A percentile compares a stretch with the other conserved stretches of the same genome.
These are phyloP conservation scores for Phaffia rhodozyma DNA, from an alignment of 1,284 basidiomycete genomes.

Conservation along the genomic window DNA sequence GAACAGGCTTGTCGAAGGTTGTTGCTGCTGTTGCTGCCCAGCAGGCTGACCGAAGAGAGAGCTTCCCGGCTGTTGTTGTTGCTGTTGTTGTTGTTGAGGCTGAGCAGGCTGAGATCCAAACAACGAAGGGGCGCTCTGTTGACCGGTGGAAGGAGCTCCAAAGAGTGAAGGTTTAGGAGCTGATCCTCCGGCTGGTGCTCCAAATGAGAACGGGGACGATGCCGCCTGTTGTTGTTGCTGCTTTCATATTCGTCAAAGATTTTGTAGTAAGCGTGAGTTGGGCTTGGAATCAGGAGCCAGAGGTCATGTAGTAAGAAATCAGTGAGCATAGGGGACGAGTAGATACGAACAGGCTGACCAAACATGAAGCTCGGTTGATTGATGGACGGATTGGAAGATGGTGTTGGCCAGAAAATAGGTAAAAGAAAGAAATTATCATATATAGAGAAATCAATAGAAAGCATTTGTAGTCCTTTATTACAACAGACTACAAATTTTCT, in stretches of 20 bases:
- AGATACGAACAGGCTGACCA: neutral
- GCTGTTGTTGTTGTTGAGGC: neutral
- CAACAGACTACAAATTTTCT: too few relatives aligned
- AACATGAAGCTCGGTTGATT: too few relatives aligned
- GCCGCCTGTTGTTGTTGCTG: neutral
- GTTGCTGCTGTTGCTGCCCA: slow-evolving; percentile 4
- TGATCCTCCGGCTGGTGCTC: neutral
- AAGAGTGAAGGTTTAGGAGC: slow-evolving; percentile 6
- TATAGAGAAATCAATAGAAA: too few relatives aligned
- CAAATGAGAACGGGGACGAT: slow-evolving; percentile 6
- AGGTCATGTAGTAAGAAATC: neutral
- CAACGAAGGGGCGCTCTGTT: neutral
- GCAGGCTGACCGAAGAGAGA: slow-evolving; percentile 9
- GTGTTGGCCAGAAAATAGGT: too few relatives aligned
- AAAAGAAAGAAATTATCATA: too few relatives aligned
- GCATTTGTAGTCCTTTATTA: too few relatives aligned
- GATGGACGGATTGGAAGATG: neutral
- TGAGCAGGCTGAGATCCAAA: neutral
- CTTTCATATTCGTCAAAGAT: neutral
- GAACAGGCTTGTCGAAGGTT: neutral
- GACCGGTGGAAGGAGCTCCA: neutral
- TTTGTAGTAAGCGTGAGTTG: neutral
- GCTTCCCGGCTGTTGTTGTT: neutral
- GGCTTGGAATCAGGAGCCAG: neutral
- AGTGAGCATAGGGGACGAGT: neutral